Conservation (phyloP, 768 basidiomycete genomes). For the Auricularia auricula-judae region DNA sequence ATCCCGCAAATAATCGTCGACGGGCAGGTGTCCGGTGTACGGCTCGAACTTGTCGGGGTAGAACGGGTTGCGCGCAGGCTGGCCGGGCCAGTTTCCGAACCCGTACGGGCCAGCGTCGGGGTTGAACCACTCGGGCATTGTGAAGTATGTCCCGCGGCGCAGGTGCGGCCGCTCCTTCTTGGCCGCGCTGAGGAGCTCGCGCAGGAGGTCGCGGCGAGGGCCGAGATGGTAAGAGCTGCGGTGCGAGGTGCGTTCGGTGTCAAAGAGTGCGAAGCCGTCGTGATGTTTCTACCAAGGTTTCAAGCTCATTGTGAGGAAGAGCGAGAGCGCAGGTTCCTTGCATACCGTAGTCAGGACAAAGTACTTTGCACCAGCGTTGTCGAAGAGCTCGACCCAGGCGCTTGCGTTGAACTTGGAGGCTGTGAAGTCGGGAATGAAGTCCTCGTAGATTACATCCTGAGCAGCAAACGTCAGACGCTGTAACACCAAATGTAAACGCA, state of each 20-base stretch:
- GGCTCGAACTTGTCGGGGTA: slow-evolving; percentile 36
- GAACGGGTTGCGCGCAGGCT: slow-evolving; percentile 40
- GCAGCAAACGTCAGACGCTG: not conserved
- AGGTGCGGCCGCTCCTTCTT: slow-evolving; percentile 38
- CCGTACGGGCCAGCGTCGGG: slow-evolving; percentile 44
- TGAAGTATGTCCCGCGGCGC: slow-evolving; percentile 48
- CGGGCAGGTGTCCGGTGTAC: slow-evolving; percentile 40
- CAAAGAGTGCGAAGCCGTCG: slow-evolving; percentile 47
- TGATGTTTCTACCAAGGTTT: slow-evolving; percentile 45
- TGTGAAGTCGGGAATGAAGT: slow-evolving; percentile 45
- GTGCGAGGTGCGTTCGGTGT: slow-evolving; percentile 42
- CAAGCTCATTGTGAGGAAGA: too few species aligned
- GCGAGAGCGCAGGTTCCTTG: too few species aligned
- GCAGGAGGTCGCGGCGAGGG: slow-evolving; percentile 40
- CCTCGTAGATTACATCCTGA: slow-evolving; percentile 41
- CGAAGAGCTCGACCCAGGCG: slow-evolving; percentile 44
- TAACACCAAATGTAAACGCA: too few species aligned
- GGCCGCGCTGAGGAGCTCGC: slow-evolving; percentile 39
- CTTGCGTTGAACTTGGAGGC: slow-evolving; percentile 43
- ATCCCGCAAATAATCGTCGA: slow-evolving; percentile 41
- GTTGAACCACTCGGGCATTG: slow-evolving; percentile 45
- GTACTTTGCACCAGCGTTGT: slow-evolving; percentile 47
- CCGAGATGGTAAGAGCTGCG: slow-evolving; percentile 37
- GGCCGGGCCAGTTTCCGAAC: slow-evolving; percentile 40
- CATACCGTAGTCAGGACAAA: slow-evolving; percentile 45